Evolutionary conservation across 495 filamentous ascomycete species (phyloP).

Genomic region (Chaetomium fimeti): DNA sequence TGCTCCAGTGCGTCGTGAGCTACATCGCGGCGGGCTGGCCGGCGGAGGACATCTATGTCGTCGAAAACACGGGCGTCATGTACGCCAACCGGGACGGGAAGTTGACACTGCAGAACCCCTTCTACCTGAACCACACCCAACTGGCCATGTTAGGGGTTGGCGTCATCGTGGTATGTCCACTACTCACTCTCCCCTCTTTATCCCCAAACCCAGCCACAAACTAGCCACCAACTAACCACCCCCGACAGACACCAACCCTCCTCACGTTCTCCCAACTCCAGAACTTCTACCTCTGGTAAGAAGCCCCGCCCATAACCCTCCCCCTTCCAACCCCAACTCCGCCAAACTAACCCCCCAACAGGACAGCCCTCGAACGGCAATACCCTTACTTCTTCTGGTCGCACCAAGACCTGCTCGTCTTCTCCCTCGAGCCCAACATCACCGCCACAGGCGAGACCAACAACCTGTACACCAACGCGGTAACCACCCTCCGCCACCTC

Average conservation of each 20-base stretch:
- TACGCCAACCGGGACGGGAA: conserved; percentile 47
- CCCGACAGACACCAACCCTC: conserved; percentile 51
- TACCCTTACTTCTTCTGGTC: conserved; percentile 61
- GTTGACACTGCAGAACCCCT: conserved; percentile 59
- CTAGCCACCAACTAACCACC: neutral
- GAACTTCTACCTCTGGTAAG: conserved; percentile 52
- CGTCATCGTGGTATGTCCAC: conserved; percentile 39
- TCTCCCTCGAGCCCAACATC: conserved; percentile 53
- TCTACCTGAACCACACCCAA: conserved; percentile 58
- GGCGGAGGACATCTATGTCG: conserved; percentile 55
- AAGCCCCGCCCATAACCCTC: neutral
- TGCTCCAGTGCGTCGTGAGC: conserved; percentile 57
- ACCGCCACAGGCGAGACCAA: conserved; percentile 36
- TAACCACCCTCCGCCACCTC: conserved; percentile 44
- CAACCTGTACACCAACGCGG: conserved; percentile 47
- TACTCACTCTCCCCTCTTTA: neutral
- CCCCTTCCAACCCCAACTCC: neutral
- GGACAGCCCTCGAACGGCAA: conserved; percentile 40
- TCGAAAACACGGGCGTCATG: conserved; percentile 64
- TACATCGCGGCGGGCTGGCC: conserved; percentile 64
- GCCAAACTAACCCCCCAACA: conserved; percentile 31
- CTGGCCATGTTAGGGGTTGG: conserved; percentile 54
- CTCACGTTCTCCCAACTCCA: conserved; percentile 62
- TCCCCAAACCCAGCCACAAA: too few species aligned
- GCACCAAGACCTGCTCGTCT: conserved; percentile 57